Conservation (phyloP, 2,329 filamentous ascomycete species). For the Aphanoascus verrucosus region DNA sequence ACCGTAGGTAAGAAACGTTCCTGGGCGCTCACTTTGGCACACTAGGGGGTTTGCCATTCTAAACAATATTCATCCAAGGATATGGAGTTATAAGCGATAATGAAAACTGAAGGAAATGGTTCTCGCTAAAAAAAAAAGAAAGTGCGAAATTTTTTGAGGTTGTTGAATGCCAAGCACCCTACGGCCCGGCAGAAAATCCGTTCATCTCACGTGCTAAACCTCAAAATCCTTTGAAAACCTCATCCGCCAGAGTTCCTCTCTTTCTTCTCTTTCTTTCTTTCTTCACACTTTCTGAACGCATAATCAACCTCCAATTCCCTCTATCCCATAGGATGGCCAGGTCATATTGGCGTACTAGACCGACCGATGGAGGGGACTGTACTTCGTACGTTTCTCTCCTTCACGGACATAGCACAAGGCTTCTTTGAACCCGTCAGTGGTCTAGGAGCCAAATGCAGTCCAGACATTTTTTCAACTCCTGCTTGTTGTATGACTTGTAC, state of each 20-base stretch:
- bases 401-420: constrained; percentile 23
- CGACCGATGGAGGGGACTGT: constrained; percentile 17
- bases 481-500: background rate
- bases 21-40: too few relatives aligned
- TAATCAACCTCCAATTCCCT: constrained; percentile 40
- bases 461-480: constrained; percentile 23
- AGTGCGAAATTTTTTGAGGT: background rate
- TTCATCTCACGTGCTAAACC: background rate
- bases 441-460: constrained; percentile 30
- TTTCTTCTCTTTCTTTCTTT: constrained; percentile 13
- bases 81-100: too few relatives aligned
- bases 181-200: constrained; percentile 2
- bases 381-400: constrained; percentile 11
- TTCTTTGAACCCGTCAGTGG: constrained; percentile 23
- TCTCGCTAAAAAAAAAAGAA: too few relatives aligned
- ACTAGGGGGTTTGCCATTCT: too few relatives aligned
- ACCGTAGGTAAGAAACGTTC: too few relatives aligned
- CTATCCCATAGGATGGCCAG: constrained; percentile 33
- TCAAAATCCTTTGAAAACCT: background rate
- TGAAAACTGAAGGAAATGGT: too few relatives aligned
- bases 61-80: too few relatives aligned
- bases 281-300: constrained; percentile 38
- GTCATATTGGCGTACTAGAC: constrained; percentile 42
- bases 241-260: background rate
- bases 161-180: background rate